Evolutionary conservation across 306 rosid species (phyloP).

Genomic region (Acacia melanoxylon): DNA sequence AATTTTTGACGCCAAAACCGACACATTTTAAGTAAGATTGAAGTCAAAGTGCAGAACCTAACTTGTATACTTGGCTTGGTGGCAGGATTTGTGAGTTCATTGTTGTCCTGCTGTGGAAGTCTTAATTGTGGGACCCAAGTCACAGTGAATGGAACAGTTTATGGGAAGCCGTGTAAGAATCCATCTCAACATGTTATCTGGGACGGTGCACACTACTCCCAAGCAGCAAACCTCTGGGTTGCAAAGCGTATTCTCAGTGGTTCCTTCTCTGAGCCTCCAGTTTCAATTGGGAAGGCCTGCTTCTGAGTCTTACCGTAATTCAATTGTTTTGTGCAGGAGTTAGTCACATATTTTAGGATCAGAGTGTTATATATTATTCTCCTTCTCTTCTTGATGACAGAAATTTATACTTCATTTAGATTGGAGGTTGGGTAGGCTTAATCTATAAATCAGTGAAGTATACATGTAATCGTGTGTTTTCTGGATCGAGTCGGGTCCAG

Average conservation of each 20-base stretch:
- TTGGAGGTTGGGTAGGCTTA: background rate
- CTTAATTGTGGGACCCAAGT: constrained; percentile 66
- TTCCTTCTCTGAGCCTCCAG: constrained; percentile 60
- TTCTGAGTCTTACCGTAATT: constrained; percentile 2
- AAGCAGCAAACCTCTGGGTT: constrained; percentile 69
- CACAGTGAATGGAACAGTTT: constrained; percentile 65
- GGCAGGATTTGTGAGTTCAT: constrained; percentile 75
- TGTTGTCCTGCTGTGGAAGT: constrained; percentile 87
- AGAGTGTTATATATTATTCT: too few relatives aligned
- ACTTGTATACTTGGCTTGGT: constrained; percentile 25
- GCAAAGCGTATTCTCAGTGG: constrained; percentile 59
- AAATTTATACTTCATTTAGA: too few relatives aligned
- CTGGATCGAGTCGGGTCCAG: background rate
- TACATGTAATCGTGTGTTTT: background rate
- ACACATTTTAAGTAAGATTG: constrained; percentile 2
- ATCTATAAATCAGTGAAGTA: too few relatives aligned
- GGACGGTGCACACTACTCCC: constrained; percentile 89
- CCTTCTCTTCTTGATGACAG: too few relatives aligned
- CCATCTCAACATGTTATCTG: constrained; percentile 74
- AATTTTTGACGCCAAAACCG: background rate
- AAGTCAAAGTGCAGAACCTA: background rate
- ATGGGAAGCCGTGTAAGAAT: constrained; percentile 70
- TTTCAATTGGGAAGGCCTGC: constrained; percentile 64
- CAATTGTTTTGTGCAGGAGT: background rate
- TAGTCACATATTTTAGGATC: background rate